These are phyloP conservation scores for Ophiobolus disseminans DNA, from an alignment of 2,329 filamentous ascomycete genomes.

Conservation along the genomic window DNA sequence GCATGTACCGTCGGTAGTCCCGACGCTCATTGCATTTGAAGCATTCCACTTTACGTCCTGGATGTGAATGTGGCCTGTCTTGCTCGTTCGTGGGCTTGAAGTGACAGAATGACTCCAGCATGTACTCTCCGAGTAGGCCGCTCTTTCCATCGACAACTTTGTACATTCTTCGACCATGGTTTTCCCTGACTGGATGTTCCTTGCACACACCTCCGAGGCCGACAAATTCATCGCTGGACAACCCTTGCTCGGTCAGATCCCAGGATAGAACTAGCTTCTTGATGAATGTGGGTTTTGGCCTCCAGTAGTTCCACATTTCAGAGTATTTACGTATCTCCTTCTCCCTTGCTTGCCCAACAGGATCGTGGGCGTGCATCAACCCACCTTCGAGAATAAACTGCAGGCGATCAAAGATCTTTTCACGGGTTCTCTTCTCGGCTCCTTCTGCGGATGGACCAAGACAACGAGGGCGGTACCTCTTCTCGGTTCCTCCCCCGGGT, in stretches of 20 bases:
- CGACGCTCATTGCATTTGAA: conserved; percentile 1
- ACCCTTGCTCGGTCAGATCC: conserved; percentile 4
- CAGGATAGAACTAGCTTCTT: conserved; percentile 4
- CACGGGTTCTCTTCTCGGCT: no score
- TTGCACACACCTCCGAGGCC: not conserved
- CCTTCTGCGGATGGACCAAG: no score
- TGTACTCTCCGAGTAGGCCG: not conserved
- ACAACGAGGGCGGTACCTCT: no score
- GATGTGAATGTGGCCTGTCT: not conserved
- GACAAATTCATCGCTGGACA: conserved; percentile 4
- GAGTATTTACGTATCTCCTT: not conserved
- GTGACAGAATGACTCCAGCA: not conserved
- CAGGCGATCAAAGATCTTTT: conserved; percentile 2
- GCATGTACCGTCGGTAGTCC: conserved; percentile 6
- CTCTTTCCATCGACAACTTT: not conserved
- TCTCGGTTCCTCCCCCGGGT: no score
- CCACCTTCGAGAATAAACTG: conserved; percentile 4
- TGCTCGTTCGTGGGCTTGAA: not conserved
- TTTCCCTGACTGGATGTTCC: not conserved
- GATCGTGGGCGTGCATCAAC: conserved; percentile 3
- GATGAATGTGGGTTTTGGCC: conserved; percentile 1
- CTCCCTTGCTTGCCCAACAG: not conserved
- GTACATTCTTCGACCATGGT: not conserved
- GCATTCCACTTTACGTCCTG: conserved; percentile 4
- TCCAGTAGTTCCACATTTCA: not conserved